Evolutionary conservation across 2,329 filamentous ascomycete genomes (phyloP).

Genomic region (Aspergillaceae sp.): DNA sequence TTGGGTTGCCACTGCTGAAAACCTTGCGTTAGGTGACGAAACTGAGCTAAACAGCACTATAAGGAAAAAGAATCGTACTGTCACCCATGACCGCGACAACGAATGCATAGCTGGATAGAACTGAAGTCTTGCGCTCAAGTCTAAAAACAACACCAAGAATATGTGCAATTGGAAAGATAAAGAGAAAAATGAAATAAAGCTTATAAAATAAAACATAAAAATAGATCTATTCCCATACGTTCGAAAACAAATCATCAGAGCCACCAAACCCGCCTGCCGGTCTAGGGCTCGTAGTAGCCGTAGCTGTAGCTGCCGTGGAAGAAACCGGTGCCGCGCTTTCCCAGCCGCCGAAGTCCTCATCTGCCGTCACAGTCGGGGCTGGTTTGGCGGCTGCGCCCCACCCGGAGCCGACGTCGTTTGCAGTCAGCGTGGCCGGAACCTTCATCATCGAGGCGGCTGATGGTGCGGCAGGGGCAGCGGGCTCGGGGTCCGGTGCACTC

Average conservation of each 20-base stretch:
- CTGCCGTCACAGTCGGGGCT: conserved; percentile 63
- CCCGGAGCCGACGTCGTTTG: conserved; percentile 58
- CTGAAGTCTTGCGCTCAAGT: too few relatives aligned
- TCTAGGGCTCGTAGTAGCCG: conserved; percentile 28
- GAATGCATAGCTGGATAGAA: too few relatives aligned
- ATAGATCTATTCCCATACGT: conserved; percentile 70
- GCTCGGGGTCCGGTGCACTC: conserved; percentile 55
- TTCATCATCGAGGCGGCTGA: conserved; percentile 31
- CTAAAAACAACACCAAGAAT: too few relatives aligned
- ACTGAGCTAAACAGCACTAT: too few relatives aligned
- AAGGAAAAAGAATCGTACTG: too few relatives aligned
- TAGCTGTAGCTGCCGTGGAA: conserved; percentile 21
- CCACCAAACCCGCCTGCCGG: conserved; percentile 54
- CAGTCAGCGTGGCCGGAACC: conserved; percentile 40
- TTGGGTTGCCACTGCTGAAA: too few relatives aligned
- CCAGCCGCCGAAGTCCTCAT: conserved; percentile 97
- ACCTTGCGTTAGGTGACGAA: too few relatives aligned
- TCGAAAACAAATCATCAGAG: conserved; percentile 81
- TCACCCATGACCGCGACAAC: too few relatives aligned
- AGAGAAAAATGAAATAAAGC: too few relatives aligned
- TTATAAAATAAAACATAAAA: too few relatives aligned
- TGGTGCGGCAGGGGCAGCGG: conserved; percentile 31
- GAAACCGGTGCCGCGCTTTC: conserved; percentile 59
- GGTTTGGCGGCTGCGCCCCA: conserved; percentile 42
- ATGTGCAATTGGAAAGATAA: too few relatives aligned